These are phyloP conservation scores for Picea sitchensis DNA, from an alignment of 75 land plant genomes.

Conservation along the genomic window DNA sequence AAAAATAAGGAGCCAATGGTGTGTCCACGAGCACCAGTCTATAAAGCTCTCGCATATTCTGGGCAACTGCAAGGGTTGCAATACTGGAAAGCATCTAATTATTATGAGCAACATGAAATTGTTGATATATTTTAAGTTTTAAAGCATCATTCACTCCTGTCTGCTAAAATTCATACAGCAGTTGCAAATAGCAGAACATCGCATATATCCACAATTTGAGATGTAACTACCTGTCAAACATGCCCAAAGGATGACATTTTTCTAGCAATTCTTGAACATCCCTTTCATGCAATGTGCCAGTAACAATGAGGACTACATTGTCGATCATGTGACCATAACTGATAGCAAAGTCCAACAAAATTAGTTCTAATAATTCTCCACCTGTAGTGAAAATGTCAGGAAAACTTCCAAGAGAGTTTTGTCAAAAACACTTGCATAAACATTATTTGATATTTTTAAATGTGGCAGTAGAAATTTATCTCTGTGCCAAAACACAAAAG, in stretches of 20 bases:
- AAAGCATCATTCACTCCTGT: too few species aligned
- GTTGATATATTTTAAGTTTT: too few species aligned
- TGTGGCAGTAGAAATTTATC: neutral
- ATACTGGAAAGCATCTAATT: conserved; percentile 10
- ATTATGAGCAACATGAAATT: conserved; percentile 2
- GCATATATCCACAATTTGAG: neutral
- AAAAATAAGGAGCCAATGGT: conserved; percentile 30
- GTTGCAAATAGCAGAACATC: neutral
- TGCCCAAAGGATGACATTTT: conserved; percentile 97
- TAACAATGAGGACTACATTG: conserved; percentile 97
- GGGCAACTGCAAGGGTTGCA: conserved; percentile 29
- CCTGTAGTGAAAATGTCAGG: neutral
- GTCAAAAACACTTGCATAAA: neutral
- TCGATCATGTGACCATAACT: conserved; percentile 99
- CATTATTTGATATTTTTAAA: neutral
- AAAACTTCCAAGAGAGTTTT: neutral
- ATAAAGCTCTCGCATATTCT: conserved; percentile 23
- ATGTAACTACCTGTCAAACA: conserved; percentile 91
- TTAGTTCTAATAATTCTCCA: neutral
- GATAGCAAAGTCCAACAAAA: conserved; percentile 17
- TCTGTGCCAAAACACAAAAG: neutral
- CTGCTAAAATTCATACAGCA: too few species aligned
- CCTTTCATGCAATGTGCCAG: conserved; percentile 97
- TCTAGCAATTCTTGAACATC: conserved; percentile 97
- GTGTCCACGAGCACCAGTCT: conserved; percentile 27